phyloP scores from a whole-genome alignment of 192 early-diverging fungal species.

The Fimicolochytrium jonesii region DNA sequence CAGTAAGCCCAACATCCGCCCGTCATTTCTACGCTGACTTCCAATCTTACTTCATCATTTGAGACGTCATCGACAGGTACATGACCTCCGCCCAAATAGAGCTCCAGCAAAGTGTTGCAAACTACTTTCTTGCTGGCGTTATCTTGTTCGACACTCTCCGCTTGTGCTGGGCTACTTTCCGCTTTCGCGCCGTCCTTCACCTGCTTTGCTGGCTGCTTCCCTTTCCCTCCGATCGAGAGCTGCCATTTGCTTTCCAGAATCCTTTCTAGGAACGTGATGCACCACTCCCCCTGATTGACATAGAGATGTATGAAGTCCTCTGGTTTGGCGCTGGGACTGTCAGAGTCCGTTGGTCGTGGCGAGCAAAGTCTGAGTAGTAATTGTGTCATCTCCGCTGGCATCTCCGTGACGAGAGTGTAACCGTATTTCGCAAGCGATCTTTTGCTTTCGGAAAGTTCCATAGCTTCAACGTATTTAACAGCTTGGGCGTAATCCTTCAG shows the following conservation, averaged over 20 bases:
- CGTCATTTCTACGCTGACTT: too few relatives aligned
- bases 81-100: conserved; percentile 64
- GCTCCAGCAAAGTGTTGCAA: conserved; percentile 90
- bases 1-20: too few relatives aligned
- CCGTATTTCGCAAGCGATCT: conserved; percentile 38
- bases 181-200: conserved; percentile 11
- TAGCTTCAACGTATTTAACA: conserved; percentile 64
- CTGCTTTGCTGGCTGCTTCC: neutral
- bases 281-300: conserved; percentile 75
- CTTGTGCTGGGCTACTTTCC: neutral
- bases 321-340: conserved; percentile 19
- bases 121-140: conserved; percentile 55
- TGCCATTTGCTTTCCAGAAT: conserved; percentile 76
- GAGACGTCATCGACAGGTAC: neutral
- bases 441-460: conserved; percentile 26
- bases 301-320: conserved; percentile 81
- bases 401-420: conserved; percentile 38
- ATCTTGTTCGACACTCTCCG: conserved; percentile 34
- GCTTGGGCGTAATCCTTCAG: conserved; percentile 72
- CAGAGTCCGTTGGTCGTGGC: neutral
- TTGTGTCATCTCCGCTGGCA: conserved; percentile 46
- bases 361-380: conserved; percentile 43
- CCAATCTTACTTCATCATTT: too few relatives aligned
- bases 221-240: conserved; percentile 12
- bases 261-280: conserved; percentile 80